Evolutionary conservation across 2,329 filamentous ascomycete species (phyloP), one percentile per base, ranked within the genome.

Genomic region (Dactylellina sp.): DNA sequence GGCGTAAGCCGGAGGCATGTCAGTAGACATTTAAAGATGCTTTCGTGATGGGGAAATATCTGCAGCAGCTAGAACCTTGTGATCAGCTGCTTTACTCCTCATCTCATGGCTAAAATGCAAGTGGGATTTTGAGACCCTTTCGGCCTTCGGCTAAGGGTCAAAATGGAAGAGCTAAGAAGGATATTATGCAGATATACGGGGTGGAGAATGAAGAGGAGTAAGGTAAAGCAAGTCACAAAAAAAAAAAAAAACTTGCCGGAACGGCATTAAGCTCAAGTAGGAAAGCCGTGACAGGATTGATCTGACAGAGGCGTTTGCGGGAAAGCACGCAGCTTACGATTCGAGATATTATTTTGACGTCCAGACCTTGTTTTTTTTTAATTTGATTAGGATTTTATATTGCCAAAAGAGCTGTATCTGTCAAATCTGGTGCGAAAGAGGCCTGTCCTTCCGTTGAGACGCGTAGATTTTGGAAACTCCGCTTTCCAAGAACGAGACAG

Each of bases 101-200:
- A 63, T 71, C 59, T 72, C 60, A 72, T 72, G 68, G 68, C 57
- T 71, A 71, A 71, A 71, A 63, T 61, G 47, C 37, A 37, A 55
- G 32, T 55, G 50, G 46, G 46, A 35, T 60, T 28, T 42, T 53
- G 42, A 42, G 46, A 49, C 52, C 40, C 47, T 40, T 53, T 72
- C 68, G 68, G 68, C 32, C 42, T 53, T 72, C 68, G 68, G 68
- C 68, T 72, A 72, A 72, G 68, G 59, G 61, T 72, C 60, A 65
- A 63, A 53, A 72, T 64, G 53, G 68, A 47, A 64, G 55, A 64
- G 50, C 46, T 63, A 55, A 47, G 35, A 53, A 47, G 47, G 55
- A 47, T 25, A 44, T 49, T 50, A 37, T 61, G 50, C 28, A 55
- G 50, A 39, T 39, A 28, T 20, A 22, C 42, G 9, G 42, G 42